Percentiles rank a stretch among this genome's conserved stretches.
phyloP scores from a whole-genome alignment of 129 eudicot species.

The Kitagawia praeruptora region DNA sequence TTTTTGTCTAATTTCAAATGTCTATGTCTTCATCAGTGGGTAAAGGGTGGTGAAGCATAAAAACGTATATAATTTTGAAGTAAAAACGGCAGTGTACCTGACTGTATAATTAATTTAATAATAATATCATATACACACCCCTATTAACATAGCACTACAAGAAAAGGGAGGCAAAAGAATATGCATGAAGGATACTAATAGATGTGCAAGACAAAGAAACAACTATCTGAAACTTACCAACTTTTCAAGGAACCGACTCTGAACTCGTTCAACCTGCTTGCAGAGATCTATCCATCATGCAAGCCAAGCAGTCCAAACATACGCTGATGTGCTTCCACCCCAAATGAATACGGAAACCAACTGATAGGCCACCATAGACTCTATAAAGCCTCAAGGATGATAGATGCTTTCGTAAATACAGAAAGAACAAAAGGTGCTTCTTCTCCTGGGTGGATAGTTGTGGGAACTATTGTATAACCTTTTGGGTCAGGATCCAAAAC shows the following conservation, averaged over 20 bases:
- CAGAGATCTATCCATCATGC: slow-evolving; percentile 4
- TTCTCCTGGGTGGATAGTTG: slow-evolving; percentile 98
- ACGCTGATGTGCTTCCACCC: slow-evolving; percentile 13
- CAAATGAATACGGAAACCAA: slow-evolving; percentile 6
- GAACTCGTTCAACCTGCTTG: slow-evolving; percentile 13
- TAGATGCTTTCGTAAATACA: slow-evolving; percentile 92
- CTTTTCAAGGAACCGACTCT: slow-evolving; percentile 4
- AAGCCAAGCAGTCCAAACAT: slow-evolving; percentile 11
- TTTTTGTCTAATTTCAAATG: background rate
- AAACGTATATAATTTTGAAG: background rate
- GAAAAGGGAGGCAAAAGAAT: background rate
- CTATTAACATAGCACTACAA: background rate
- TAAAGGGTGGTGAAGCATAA: background rate
- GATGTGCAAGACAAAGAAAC: background rate
- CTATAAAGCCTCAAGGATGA: slow-evolving; percentile 78
- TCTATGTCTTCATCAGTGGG: background rate
- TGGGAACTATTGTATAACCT: slow-evolving; percentile 97
- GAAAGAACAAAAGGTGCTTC: slow-evolving; percentile 99
- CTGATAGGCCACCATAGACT: slow-evolving; percentile 12
- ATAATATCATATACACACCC: background rate
- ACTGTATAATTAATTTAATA: background rate
- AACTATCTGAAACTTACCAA: slow-evolving; percentile 4
- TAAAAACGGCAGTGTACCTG: background rate
- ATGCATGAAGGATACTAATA: background rate
- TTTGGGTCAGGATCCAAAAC: slow-evolving; percentile 93